A percentile compares a stretch with the other conserved stretches of the same genome.
Evolutionary conservation across 768 basidiomycete species (phyloP).

Genomic region (Tricholoma flavovirens): DNA sequence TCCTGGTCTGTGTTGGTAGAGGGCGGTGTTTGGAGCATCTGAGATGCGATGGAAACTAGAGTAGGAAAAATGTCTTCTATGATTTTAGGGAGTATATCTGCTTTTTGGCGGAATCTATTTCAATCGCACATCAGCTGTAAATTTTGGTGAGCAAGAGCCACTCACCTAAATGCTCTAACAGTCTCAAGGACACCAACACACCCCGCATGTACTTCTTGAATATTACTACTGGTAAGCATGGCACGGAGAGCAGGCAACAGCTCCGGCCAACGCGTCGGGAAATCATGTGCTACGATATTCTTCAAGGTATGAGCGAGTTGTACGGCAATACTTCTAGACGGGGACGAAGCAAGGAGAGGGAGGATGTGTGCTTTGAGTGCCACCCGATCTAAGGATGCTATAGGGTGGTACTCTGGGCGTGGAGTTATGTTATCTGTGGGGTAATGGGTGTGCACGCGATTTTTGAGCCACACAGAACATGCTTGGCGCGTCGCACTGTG

Average conservation of each 20-base stretch:
- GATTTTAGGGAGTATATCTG: constrained; percentile 53
- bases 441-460: constrained; percentile 72
- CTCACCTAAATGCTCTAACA: constrained; percentile 67
- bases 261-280: constrained; percentile 69
- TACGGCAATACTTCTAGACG: constrained; percentile 61
- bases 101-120: constrained; percentile 66
- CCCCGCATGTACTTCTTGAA: constrained; percentile 75
- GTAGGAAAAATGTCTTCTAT: constrained; percentile 65
- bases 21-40: constrained; percentile 62
- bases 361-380: constrained; percentile 67
- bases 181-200: constrained; percentile 74
- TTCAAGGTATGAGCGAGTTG: constrained; percentile 75
- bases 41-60: constrained; percentile 66
- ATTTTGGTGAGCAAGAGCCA: constrained; percentile 14
- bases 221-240: constrained; percentile 56
- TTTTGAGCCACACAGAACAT: constrained; percentile 85
- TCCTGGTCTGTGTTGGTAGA: constrained; percentile 48
- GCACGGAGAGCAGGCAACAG: constrained; percentile 63
- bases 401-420: constrained; percentile 54
- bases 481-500: constrained; percentile 77
- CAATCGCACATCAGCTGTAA: not conserved
- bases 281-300: constrained; percentile 69
- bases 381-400: constrained; percentile 63
- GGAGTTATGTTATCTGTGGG: constrained; percentile 33
- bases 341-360: constrained; percentile 61